Evolutionary conservation across 73 alveolate species (phyloP), one percentile per base, ranked within the genome.

Genomic region (Uronychia setigera): DNA sequence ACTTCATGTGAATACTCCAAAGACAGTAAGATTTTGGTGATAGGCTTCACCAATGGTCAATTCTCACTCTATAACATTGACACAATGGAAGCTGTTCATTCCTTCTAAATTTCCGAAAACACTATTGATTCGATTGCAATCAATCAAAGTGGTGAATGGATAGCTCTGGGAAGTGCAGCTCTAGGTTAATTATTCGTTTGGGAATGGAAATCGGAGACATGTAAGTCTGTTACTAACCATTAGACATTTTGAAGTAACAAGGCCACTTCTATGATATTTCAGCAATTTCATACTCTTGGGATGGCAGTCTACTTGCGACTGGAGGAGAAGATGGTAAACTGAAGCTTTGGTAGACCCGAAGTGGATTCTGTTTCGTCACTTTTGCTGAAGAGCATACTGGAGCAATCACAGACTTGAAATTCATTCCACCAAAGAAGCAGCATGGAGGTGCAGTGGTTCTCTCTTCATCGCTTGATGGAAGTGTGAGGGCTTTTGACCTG

Each of bases 141-240:
- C 60, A 97, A 95, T 81, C 77, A 93, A n/a, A 79, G 94, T n/a
- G 99, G 99, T 0, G 96, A 96, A 77, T 97, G 99, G 99, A 96
- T 97, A 0, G 99, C 99, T 14, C 87, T 97, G 77, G 89, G 83
- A 1, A 96, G 97, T 76, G 87, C 89, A 67, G 88, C 87, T 87
- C 76, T 79, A 74, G 97, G 97, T 31, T 95, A 97, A 88, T 88
- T 97, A 35, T 94, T 97, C 78, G 98, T 97, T n/a, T 97, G 99
- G 99, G 99, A 97, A 88, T 97, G 99, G 99, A 96, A 96, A 90
- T 93, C 98, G 35, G 98, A 97, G 86, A 85, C 98, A 30, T 97
- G n/a, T n/a, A n/a, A n/a, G n/a, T n/a, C n/a, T n/a, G n/a, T n/a
- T n/a, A n/a, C n/a, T n/a, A n/a, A n/a, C n/a, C n/a, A n/a, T n/a